A percentile compares a stretch with the other conserved stretches of the same genome.
Conservation (phyloP, 2,329 filamentous ascomycete genomes). For the Sporothrix humicola region DNA sequence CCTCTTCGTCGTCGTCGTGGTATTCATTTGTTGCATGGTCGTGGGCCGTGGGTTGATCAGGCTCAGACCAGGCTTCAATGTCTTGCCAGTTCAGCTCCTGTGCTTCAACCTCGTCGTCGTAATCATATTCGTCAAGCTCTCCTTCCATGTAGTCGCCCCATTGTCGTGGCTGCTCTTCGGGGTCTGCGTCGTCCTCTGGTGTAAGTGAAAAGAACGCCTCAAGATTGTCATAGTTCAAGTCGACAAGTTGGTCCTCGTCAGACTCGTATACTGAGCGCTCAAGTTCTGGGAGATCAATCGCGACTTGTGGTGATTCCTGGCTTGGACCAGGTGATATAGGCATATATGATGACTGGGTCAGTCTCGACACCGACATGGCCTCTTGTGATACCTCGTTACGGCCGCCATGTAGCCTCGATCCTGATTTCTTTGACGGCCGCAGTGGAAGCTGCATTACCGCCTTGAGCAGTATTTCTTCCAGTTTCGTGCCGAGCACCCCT, state of each 20-base stretch:
- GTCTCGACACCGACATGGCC: background rate
- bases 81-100: conserved; percentile 31
- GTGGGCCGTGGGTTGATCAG: background rate
- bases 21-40: background rate
- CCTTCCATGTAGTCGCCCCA: background rate
- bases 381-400: background rate
- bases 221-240: conserved; percentile 21
- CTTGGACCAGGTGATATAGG: background rate
- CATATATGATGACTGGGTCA: background rate
- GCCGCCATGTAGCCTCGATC: background rate
- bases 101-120: background rate
- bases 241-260: background rate
- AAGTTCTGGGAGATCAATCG: background rate
- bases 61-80: conserved; percentile 31
- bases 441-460: background rate
- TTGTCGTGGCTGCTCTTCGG: background rate
- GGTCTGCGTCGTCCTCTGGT: background rate
- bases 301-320: too few relatives aligned
- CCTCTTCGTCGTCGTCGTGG: background rate
- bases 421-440: background rate
- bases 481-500: background rate
- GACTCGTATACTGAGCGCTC: background rate
- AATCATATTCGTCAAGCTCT: background rate
- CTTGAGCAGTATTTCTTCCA: conserved; percentile 36
- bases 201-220: background rate